Evolutionary conservation across 768 basidiomycete species (phyloP).

Genomic region (Psilocybe sp.): DNA sequence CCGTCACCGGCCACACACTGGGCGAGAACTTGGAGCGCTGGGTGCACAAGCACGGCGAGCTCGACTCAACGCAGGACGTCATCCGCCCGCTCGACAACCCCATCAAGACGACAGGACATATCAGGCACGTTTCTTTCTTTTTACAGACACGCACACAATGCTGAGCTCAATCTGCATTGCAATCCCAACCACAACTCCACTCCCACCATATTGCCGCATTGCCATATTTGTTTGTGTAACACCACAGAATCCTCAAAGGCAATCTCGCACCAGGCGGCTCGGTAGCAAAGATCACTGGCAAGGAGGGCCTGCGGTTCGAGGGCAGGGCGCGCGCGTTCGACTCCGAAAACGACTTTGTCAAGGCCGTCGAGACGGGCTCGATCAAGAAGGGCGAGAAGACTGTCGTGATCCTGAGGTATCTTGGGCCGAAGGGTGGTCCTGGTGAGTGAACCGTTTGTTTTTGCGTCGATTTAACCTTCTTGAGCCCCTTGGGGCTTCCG

Average conservation of each 20-base stretch:
- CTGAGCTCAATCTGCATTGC: no score
- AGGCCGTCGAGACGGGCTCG: constrained; percentile 82
- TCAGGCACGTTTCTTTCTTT: constrained; percentile 54
- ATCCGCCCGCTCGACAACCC: constrained; percentile 85
- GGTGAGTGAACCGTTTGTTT: constrained; percentile 45
- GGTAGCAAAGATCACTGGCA: constrained; percentile 96
- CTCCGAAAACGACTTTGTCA: constrained; percentile 81
- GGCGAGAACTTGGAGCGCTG: constrained; percentile 92
- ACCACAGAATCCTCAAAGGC: constrained; percentile 76
- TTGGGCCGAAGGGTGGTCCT: constrained; percentile 96
- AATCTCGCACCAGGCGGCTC: constrained; percentile 94
- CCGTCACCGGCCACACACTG: constrained; percentile 86
- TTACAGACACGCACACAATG: no score
- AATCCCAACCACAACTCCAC: no score
- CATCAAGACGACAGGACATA: constrained; percentile 87
- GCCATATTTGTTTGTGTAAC: neutral
- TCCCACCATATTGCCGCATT: neutral
- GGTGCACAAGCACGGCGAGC: constrained; percentile 76
- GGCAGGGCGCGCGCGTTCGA: constrained; percentile 95
- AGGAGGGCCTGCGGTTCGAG: constrained; percentile 86
- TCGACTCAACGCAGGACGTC: constrained; percentile 76
- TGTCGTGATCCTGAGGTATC: constrained; percentile 90
- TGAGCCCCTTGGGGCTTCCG: neutral
- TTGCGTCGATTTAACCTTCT: constrained; percentile 1
- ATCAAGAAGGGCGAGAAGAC: constrained; percentile 97